phyloP scores from a whole-genome alignment of 2,329 filamentous ascomycete species.

The Diplodia mutila region DNA sequence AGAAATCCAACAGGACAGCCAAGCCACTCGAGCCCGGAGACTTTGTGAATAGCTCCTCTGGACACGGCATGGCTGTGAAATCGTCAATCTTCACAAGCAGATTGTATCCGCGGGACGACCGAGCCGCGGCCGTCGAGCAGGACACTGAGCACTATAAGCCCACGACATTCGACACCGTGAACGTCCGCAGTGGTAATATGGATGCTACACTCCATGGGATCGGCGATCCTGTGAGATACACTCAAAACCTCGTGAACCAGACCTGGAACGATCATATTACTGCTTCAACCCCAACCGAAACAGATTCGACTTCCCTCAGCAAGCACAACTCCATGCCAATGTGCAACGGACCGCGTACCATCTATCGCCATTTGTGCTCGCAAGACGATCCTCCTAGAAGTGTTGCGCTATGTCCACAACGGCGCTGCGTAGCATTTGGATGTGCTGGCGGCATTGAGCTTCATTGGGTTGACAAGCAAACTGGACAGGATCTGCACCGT shows the following conservation, averaged over 20 bases:
- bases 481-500: slow-evolving; percentile 55
- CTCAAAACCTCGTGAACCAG: slow-evolving; percentile 37
- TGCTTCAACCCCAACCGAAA: not conserved
- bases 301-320: not conserved
- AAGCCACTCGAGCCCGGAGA: not conserved
- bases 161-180: slow-evolving; percentile 34
- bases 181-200: slow-evolving; percentile 35
- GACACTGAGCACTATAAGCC: not conserved
- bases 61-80: slow-evolving; percentile 25
- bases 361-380: slow-evolving; percentile 60
- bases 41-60: slow-evolving; percentile 1
- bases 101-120: not conserved
- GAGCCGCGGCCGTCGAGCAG: not conserved
- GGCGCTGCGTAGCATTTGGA: slow-evolving; percentile 67
- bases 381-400: slow-evolving; percentile 66
- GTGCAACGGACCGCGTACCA: slow-evolving; percentile 36
- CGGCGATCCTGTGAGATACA: slow-evolving; percentile 31
- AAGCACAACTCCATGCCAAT: not conserved
- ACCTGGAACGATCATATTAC: slow-evolving; percentile 35
- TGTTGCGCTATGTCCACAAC: slow-evolving; percentile 67
- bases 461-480: slow-evolving; percentile 60
- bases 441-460: slow-evolving; percentile 66
- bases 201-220: slow-evolving; percentile 32
- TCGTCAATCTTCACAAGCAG: slow-evolving; percentile 28
- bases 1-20: not conserved